Percentiles rank a stretch among this genome's conserved stretches.
phyloP scores from a whole-genome alignment of 495 filamentous ascomycete genomes.

The Echria macrotheca region DNA sequence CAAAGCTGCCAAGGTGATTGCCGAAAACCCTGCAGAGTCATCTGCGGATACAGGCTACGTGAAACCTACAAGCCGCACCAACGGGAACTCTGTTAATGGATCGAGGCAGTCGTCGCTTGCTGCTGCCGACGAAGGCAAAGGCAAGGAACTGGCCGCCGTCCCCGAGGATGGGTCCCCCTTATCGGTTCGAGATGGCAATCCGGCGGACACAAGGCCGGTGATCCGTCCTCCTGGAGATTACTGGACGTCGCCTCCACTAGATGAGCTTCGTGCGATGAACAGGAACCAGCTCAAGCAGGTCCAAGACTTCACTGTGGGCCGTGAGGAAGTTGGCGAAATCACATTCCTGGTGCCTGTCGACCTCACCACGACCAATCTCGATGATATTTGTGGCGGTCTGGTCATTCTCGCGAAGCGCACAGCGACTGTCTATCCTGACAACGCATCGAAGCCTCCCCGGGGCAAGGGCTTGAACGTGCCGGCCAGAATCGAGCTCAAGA shows the following conservation, averaged over 20 bases:
- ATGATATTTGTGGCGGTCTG: conserved; percentile 64
- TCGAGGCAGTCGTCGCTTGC: conserved; percentile 36
- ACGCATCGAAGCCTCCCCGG: conserved; percentile 65
- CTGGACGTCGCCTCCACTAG: conserved; percentile 70
- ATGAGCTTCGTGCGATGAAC: conserved; percentile 69
- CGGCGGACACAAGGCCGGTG: no score
- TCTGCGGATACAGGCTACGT: conserved; percentile 64
- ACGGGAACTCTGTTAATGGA: conserved; percentile 47
- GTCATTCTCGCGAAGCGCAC: conserved; percentile 68
- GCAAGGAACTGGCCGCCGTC: conserved; percentile 73
- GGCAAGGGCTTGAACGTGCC: conserved; percentile 91
- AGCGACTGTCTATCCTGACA: conserved; percentile 79
- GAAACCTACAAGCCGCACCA: conserved; percentile 41
- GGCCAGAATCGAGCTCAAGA: conserved; percentile 74
- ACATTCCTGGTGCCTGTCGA: conserved; percentile 78
- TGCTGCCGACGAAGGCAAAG: conserved; percentile 67
- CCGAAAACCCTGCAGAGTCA: conserved; percentile 36
- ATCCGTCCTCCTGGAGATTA: conserved; percentile 68
- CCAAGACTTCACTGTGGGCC: conserved; percentile 70
- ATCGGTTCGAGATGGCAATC: conserved; percentile 23
- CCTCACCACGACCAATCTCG: conserved; percentile 63
- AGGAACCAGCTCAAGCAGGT: conserved; percentile 67
- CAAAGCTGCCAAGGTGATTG: not conserved
- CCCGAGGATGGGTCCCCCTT: conserved; percentile 57
- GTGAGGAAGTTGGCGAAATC: conserved; percentile 70